A percentile compares a stretch with the other conserved stretches of the same genome.
Evolutionary conservation across 1,284 basidiomycete genomes (phyloP).

Genomic region (Coniferiporia sulphurascens): DNA sequence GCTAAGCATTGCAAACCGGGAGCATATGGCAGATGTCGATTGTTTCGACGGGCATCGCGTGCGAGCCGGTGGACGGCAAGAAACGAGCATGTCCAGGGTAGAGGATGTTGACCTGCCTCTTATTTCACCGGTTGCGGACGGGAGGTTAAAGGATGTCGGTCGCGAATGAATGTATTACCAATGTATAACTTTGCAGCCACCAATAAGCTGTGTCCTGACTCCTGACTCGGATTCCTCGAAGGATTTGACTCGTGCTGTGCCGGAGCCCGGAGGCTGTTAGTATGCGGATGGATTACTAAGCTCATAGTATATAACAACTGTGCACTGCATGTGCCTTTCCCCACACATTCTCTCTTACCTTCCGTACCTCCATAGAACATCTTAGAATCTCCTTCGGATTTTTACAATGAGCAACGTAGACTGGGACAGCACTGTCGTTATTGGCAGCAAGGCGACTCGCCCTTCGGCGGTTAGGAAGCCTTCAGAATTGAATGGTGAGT

Average conservation of each 20-base stretch:
- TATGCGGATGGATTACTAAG: background rate
- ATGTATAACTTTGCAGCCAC: background rate
- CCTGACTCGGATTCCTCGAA: background rate
- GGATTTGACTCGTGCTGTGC: background rate
- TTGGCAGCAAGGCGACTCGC: constrained; percentile 67
- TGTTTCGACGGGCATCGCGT: constrained; percentile 57
- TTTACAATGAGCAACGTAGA: constrained; percentile 48
- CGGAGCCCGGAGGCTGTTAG: background rate
- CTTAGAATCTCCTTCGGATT: background rate
- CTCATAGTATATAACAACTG: background rate
- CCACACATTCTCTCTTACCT: background rate
- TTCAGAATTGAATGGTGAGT: constrained; percentile 69
- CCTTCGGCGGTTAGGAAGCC: constrained; percentile 67
- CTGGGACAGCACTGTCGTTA: constrained; percentile 73
- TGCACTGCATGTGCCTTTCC: background rate
- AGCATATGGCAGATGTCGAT: constrained; percentile 79
- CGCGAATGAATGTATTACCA: background rate
- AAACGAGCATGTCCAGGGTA: background rate
- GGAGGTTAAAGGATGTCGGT: constrained; percentile 16
- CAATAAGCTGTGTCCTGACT: background rate
- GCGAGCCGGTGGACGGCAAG: constrained; percentile 23
- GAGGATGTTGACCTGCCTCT: constrained; percentile 13
- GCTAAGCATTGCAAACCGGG: constrained; percentile 53
- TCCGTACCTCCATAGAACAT: background rate
- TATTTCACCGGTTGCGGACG: constrained; percentile 13